phyloP scores from a whole-genome alignment of 768 basidiomycete genomes.

The Trametes villosa region DNA sequence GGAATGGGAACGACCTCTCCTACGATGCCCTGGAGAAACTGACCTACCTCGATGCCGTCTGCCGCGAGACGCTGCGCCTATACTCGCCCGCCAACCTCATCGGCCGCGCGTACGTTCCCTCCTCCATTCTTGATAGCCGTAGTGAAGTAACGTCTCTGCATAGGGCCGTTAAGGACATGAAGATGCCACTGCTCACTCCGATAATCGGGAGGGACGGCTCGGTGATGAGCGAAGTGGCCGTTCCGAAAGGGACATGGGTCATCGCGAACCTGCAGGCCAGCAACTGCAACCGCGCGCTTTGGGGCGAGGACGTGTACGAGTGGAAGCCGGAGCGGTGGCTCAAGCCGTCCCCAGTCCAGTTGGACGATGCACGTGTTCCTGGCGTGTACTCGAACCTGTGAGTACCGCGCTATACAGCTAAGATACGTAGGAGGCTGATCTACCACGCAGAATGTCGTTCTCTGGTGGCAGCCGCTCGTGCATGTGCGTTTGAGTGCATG shows the following conservation, averaged over 20 bases:
- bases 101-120: slow-evolving; percentile 6
- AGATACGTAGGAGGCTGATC: neutral
- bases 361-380: slow-evolving; percentile 21
- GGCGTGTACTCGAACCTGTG: slow-evolving; percentile 28
- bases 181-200: slow-evolving; percentile 32
- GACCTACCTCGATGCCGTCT: slow-evolving; percentile 65
- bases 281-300: slow-evolving; percentile 46
- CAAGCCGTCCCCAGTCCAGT: slow-evolving; percentile 11
- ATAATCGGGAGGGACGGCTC: slow-evolving; percentile 16
- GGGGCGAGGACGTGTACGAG: slow-evolving; percentile 48
- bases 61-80: slow-evolving; percentile 60
- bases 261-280: slow-evolving; percentile 43
- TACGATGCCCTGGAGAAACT: slow-evolving; percentile 33
- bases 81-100: slow-evolving; percentile 32
- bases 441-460: slow-evolving; percentile 28
- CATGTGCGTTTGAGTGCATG: slow-evolving; percentile 20
- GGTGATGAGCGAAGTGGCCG: slow-evolving; percentile 29
- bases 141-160: neutral
- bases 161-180: slow-evolving; percentile 33
- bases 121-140: neutral
- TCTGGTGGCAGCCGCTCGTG: slow-evolving; percentile 27
- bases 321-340: slow-evolving; percentile 53
- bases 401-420: neutral
- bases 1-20: slow-evolving; percentile 39
- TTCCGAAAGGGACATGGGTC: slow-evolving; percentile 45